These are phyloP conservation scores for Isabelozyma pseudorhagii DNA, from an alignment of 805 yeast genomes.

Conservation along the genomic window DNA sequence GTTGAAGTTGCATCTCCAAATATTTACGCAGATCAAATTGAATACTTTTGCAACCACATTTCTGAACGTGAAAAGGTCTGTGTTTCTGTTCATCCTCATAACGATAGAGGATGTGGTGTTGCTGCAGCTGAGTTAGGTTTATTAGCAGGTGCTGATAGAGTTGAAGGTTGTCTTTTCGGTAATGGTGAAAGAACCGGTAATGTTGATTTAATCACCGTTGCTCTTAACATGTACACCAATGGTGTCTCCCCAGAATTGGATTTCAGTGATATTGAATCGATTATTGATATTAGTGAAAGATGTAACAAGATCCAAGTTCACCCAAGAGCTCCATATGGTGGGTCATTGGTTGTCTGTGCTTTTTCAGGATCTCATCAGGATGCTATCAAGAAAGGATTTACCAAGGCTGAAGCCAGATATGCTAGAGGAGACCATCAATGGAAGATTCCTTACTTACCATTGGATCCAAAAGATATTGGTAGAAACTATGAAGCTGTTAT, in stretches of 20 bases:
- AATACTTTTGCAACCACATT: slow-evolving; percentile 66
- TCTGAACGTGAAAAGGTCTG: slow-evolving; percentile 68
- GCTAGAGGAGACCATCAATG: slow-evolving; percentile 39
- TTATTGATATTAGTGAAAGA: slow-evolving; percentile 68
- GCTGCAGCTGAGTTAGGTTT: slow-evolving; percentile 78
- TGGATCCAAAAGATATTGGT: slow-evolving; percentile 80
- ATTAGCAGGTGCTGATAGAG: slow-evolving; percentile 83
- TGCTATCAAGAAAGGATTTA: slow-evolving; percentile 67
- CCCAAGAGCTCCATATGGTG: slow-evolving; percentile 79
- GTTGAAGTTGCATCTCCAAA: slow-evolving; percentile 77
- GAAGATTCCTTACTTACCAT: slow-evolving; percentile 74
- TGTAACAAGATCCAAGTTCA: slow-evolving; percentile 75
- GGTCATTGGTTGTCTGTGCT: slow-evolving; percentile 75
- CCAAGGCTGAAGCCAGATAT: slow-evolving; percentile 44
- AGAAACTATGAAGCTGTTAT: slow-evolving; percentile 79
- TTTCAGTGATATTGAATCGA: slow-evolving; percentile 62
- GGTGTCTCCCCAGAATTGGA: slow-evolving; percentile 73
- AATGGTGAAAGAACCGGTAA: slow-evolving; percentile 87
- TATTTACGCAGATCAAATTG: slow-evolving; percentile 77
- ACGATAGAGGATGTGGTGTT: slow-evolving; percentile 81
- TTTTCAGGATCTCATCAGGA: slow-evolving; percentile 74
- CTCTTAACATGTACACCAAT: slow-evolving; percentile 73
- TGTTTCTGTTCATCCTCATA: slow-evolving; percentile 72
- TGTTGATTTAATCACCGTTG: slow-evolving; percentile 73
- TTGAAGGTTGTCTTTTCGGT: slow-evolving; percentile 80